A percentile compares a stretch with the other conserved stretches of the same genome.
Conservation (phyloP, 1,139 yeast genomes). For the Geotrichum fermentans region DNA sequence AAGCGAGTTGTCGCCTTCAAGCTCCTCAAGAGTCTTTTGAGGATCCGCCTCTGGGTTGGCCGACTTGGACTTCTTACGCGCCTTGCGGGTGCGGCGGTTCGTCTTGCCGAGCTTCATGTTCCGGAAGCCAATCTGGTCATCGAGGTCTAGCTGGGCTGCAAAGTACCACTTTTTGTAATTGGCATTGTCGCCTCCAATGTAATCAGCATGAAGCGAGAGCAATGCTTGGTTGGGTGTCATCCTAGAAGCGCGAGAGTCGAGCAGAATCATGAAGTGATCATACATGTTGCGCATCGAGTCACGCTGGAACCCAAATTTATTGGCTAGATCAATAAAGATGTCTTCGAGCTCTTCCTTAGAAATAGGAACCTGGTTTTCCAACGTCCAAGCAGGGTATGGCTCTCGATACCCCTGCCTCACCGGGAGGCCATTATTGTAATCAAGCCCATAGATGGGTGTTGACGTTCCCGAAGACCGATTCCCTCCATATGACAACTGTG, state of each 20-base stretch:
- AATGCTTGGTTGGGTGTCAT: slow-evolving; percentile 96
- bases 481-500: slow-evolving; percentile 56
- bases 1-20: slow-evolving; percentile 79
- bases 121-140: slow-evolving; percentile 72
- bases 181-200: slow-evolving; percentile 90
- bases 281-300: slow-evolving; percentile 96
- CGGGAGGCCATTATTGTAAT: slow-evolving; percentile 54
- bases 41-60: slow-evolving; percentile 45
- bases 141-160: slow-evolving; percentile 85
- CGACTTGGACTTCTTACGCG: slow-evolving; percentile 57
- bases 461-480: slow-evolving; percentile 92
- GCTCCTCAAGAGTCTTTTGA: slow-evolving; percentile 63
- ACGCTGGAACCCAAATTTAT: slow-evolving; percentile 94
- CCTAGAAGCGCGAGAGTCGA: slow-evolving; percentile 93
- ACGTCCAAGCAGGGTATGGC: slow-evolving; percentile 96
- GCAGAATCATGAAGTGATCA: slow-evolving; percentile 87
- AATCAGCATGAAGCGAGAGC: slow-evolving; percentile 89
- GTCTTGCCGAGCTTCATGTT: slow-evolving; percentile 77
- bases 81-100: slow-evolving; percentile 49
- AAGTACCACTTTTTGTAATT: slow-evolving; percentile 95
- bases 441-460: slow-evolving; percentile 90
- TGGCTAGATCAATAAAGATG: slow-evolving; percentile 81
- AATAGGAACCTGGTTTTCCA: slow-evolving; percentile 82
- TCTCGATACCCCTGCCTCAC: slow-evolving; percentile 46
- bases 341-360: slow-evolving; percentile 86